Percentiles rank a stretch among this genome's conserved stretches.
These are phyloP conservation scores for Rubus parviflorus DNA, from an alignment of 306 rosid genomes.

Conservation along the genomic window DNA sequence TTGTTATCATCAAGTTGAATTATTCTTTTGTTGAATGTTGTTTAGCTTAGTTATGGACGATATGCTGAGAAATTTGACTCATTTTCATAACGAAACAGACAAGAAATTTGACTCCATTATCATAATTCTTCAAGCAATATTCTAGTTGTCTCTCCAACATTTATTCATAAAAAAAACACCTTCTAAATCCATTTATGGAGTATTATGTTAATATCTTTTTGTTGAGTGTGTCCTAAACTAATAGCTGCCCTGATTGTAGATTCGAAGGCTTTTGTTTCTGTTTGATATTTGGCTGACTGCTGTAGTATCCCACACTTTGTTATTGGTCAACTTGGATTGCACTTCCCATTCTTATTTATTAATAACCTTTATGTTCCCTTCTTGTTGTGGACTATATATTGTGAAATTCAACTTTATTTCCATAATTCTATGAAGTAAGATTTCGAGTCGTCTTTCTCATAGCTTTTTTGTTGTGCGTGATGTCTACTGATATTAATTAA, in stretches of 20 bases:
- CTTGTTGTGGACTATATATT: no score
- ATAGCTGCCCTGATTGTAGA: not conserved
- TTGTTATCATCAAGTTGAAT: constrained; percentile 21
- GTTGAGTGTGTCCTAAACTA: not conserved
- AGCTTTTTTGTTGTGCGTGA: not conserved
- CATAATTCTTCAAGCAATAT: not conserved
- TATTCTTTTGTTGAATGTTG: constrained; percentile 6
- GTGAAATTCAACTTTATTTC: no score
- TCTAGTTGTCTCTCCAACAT: not conserved
- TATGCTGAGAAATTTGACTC: not conserved
- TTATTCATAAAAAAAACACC: not conserved
- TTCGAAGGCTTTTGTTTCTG: not conserved
- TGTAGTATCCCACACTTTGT: no score
- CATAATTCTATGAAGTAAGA: not conserved
- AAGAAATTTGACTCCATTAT: not conserved
- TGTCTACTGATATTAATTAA: not conserved
- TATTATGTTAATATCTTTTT: not conserved
- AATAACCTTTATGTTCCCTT: no score
- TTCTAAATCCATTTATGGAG: not conserved
- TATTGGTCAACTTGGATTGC: not conserved
- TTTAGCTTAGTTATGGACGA: not conserved
- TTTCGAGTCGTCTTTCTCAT: no score
- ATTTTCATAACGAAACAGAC: not conserved
- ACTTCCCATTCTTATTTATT: not conserved
- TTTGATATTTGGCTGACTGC: not conserved